A percentile compares a stretch with the other conserved stretches of the same genome.
These are phyloP conservation scores for Geotrichum candidum DNA, from an alignment of 1,139 yeast genomes.

Conservation along the genomic window DNA sequence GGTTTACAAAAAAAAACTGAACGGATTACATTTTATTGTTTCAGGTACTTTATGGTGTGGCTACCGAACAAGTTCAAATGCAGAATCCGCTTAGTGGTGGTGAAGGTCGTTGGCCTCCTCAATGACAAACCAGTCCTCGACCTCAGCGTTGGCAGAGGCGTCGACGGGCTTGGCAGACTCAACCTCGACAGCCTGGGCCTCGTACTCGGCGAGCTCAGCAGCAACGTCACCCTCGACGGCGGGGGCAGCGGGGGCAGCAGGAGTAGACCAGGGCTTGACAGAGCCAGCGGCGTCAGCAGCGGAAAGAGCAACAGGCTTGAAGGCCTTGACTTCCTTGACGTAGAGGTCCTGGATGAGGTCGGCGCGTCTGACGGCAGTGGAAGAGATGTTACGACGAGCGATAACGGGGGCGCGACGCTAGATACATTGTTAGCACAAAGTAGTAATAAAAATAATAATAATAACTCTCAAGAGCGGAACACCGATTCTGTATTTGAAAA, in stretches of 20 bases:
- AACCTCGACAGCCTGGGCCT: conserved; percentile 69
- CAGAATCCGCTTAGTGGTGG: conserved; percentile 34
- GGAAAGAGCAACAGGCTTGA: conserved; percentile 75
- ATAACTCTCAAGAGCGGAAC: neutral
- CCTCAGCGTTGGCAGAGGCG: conserved; percentile 41
- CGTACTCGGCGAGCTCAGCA: conserved; percentile 71
- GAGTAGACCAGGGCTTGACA: conserved; percentile 76
- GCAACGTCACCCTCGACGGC: conserved; percentile 64
- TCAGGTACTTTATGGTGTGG: neutral
- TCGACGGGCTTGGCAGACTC: conserved; percentile 41
- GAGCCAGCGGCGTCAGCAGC: conserved; percentile 71
- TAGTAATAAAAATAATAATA: neutral
- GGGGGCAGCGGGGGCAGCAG: conserved; percentile 69
- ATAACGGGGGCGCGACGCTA: conserved; percentile 16
- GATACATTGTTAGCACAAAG: neutral
- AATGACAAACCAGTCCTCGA: conserved; percentile 56
- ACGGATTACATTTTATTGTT: neutral
- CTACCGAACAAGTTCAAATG: neutral
- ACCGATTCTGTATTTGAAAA: neutral
- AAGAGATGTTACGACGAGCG: conserved; percentile 16
- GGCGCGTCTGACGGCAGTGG: conserved; percentile 17
- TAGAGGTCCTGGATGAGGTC: conserved; percentile 82
- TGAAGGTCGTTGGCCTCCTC: conserved; percentile 62
- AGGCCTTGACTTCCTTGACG: conserved; percentile 77
- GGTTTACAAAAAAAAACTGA: neutral